These are phyloP conservation scores for Beauveria brongniartii DNA, from an alignment of 2,329 filamentous ascomycete species.

Conservation along the genomic window DNA sequence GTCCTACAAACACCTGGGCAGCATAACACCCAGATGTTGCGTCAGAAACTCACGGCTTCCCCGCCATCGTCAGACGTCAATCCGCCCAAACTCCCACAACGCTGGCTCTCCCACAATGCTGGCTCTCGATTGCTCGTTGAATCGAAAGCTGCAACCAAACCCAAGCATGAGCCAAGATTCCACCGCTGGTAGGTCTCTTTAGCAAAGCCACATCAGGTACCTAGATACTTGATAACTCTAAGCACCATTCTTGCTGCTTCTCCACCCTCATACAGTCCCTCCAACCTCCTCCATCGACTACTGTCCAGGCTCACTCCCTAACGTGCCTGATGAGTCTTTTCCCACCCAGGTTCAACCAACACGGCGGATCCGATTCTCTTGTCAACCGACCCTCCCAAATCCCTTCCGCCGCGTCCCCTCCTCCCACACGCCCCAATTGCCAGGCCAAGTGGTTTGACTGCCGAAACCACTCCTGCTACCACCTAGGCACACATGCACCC, in stretches of 20 bases:
- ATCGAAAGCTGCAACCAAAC: too few relatives aligned
- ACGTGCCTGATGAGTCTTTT: background rate
- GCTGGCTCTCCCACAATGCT: too few relatives aligned
- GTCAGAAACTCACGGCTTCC: background rate
- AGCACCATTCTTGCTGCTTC: too few relatives aligned
- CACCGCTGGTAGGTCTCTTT: too few relatives aligned
- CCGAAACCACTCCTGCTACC: slow-evolving; percentile 3
- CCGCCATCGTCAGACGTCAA: background rate
- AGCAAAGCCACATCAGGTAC: too few relatives aligned
- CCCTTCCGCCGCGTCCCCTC: background rate
- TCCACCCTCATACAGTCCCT: background rate
- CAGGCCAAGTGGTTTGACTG: background rate
- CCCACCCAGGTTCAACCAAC: slow-evolving; percentile 1
- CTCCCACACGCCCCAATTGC: slow-evolving; percentile 3
- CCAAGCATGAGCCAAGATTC: too few relatives aligned
- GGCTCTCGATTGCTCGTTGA: too few relatives aligned
- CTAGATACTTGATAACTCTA: too few relatives aligned
- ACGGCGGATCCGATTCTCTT: background rate
- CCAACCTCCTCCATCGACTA: background rate
- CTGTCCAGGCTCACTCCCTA: background rate
- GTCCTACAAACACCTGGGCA: background rate
- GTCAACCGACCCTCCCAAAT: background rate
- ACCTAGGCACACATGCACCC: background rate
- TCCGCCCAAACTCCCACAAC: too few relatives aligned
- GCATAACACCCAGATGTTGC: background rate